Evolutionary conservation across 116 monocot species (phyloP), one percentile per base, ranked within the genome.

Genomic region (Trichopus zeylanicus): DNA sequence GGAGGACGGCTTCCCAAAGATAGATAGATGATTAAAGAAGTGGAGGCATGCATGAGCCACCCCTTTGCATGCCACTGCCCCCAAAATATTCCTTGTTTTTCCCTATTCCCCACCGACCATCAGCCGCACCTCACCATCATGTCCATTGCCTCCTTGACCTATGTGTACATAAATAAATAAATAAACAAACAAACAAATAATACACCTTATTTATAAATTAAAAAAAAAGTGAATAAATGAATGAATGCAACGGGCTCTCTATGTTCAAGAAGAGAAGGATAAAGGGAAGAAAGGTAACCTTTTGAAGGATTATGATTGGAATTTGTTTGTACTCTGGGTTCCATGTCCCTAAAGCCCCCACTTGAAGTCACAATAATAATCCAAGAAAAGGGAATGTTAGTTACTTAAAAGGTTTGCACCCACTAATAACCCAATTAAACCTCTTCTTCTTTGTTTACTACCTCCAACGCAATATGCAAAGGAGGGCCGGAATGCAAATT

Each of bases 341-440:
- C 13, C 32, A 33, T 33, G 32, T 16, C 18, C 42, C n/a, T 16
- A 42, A 42, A 13, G 13, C 13, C n/a, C n/a, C n/a, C 8, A 42
- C 12, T 42, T 3, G 13, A 42, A 16, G 4, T 42, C 13, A n/a
- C n/a, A n/a, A 42, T 12, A 3, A 42, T 42, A 42, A 13, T 42
- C 42, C 42, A 42, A 42, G 12, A 15, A n/a, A 42, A 15, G 7
- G 3, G 12, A 42, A 42, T 12, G 13, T 3, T 42, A n/a, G n/a
- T 42, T 42, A 42, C 12, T 42, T 42, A 3, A 16, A 42, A 42
- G n/a, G 42, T 13, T 39, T 42, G 7, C n/a, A n/a, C 4, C 18
- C 42, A 42, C n/a, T 42, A 42, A 42, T 42, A 42, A 42, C 42
- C 42, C 42, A 42, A 42, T 42, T 42, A 42, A 42, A n/a, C 42